These are phyloP conservation scores for Lichtheimia hyalospora DNA, from an alignment of 371 early-diverging fungal species.

Conservation along the genomic window DNA sequence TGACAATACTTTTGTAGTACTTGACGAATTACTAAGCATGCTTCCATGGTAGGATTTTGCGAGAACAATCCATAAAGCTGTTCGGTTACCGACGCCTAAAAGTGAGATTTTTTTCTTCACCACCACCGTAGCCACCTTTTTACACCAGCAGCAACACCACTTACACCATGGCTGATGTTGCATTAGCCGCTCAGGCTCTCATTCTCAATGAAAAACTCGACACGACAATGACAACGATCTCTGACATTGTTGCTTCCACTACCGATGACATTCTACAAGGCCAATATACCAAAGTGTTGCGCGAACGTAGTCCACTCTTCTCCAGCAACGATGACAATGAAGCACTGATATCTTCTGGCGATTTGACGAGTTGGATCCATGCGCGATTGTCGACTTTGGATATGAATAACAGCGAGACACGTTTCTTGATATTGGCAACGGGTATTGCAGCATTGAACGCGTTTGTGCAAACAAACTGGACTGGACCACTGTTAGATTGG, in stretches of 20 bases:
- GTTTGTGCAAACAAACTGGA: constrained; percentile 72
- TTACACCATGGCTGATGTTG: not conserved
- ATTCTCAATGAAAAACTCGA: constrained; percentile 15
- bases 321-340: constrained; percentile 5
- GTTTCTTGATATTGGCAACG: constrained; percentile 40
- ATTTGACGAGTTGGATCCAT: constrained; percentile 25
- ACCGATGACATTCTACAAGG: constrained; percentile 29
- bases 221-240: not conserved
- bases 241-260: not conserved
- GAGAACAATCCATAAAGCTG: too few relatives aligned
- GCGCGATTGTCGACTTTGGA: constrained; percentile 12
- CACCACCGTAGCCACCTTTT: too few relatives aligned
- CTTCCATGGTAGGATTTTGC: too few relatives aligned
- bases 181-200: constrained; percentile 16
- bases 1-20: too few relatives aligned
- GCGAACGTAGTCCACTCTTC: constrained; percentile 25
- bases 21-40: too few relatives aligned
- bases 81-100: too few relatives aligned
- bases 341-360: constrained; percentile 10
- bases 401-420: constrained; percentile 1
- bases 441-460: constrained; percentile 60
- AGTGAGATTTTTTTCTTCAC: too few relatives aligned
- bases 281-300: constrained; percentile 30
- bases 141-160: too few relatives aligned
- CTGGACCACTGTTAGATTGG: constrained; percentile 59